Evolutionary conservation across 805 yeast genomes (phyloP), one percentile per base, ranked within the genome.

Genomic region (Blastobotrys terrestris): DNA sequence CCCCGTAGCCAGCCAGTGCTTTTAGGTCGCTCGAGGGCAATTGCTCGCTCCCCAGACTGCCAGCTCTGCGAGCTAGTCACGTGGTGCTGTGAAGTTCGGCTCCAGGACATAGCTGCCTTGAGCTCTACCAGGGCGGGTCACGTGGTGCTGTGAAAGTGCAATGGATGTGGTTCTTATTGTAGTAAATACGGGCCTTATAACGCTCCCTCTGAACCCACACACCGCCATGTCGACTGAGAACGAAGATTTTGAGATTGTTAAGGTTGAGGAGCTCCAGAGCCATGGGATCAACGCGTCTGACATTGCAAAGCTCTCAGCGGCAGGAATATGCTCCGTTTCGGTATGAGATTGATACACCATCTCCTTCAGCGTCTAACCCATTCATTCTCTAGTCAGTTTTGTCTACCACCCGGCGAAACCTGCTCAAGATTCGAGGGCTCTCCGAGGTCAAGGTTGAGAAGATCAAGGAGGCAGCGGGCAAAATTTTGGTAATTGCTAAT

Each of bases 391-490:
- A 77, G 79, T 72, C 82, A 2, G 79, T 77, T 1, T 61, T 78
- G 15, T 75, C 83, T 16, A 82, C 86, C 0, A 80, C 91, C 3
- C 79, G 85, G 64, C 75, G 87, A 56, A 80, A 82, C 46, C 61
- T 86, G 47, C 71, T 81, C 49, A 77, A 79, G 51, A 84, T 85
- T 16, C 84, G 82, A 63, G 92, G 92, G 1, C 71, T 85, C 35
- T 79, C 86, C 59, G 92, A 85, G 64, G 82, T 83, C 16, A 85
- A 86, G 63, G 91, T 87, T 2, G 92, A 85, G 44, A 83, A 83
- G 63, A 80, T 86, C 58, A 83, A 85, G 58, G 84, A 77, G 57
- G 91, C 87, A 19, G 88, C 91, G 0, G 77, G 81, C 39, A 85
- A 81, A 60, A 66, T 86, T 44, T 67, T 79, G 58, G 70, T 64